Base-by-base conservation (phyloP, 768 basidiomycete genomes). In the Hysterangium stoloniferum region DNA sequence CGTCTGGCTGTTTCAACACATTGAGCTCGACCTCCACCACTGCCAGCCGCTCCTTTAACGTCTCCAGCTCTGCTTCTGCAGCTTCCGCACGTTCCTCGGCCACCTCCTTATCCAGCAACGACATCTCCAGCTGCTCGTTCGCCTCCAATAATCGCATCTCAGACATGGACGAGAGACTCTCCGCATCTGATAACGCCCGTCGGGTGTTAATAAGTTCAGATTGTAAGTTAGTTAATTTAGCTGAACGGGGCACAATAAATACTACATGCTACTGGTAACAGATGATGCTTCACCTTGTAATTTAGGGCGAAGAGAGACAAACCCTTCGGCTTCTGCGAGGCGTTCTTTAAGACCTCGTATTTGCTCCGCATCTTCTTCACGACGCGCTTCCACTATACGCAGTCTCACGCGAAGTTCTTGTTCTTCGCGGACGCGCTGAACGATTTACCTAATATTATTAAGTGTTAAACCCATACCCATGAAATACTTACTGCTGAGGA, bases 71-170 rank as follows among this genome's bases (percentile, higher is more conserved):
- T 0, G 73, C 65, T 62, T 91, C 84, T 0, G 83, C 83, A 2
- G 79, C 62, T 64, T 97, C 95, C 0, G 87, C 84, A 53, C 80
- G 80, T 65, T 97, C 95, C 62, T 98, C 96, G 0, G 95, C 94
- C 33, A 98, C 82, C 64, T 99, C 96, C 67, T 91, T 92, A 63
- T 99, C 96, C 58, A 99, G 68, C 76, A 88, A 88, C 2, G 82
- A 75, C 85, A 97, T 92, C 69, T 99, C 96, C 33, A 98, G 68
- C 61, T 94, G 89, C 52, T 97, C 95, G 46, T 86, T 80, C 1
- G 84, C 64, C 62, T 98, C 95, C 2, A 82, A 67, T 1, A 88
- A 70, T 20, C 86, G 75, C 13, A 68, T 69, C 56, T 94, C 88
- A 0, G 82, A 70, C 29, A 91, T 69, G 29, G 82, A 75, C 0